Conservation (phyloP, 148 eudicot genomes). For the Fallopia convolvulus region DNA sequence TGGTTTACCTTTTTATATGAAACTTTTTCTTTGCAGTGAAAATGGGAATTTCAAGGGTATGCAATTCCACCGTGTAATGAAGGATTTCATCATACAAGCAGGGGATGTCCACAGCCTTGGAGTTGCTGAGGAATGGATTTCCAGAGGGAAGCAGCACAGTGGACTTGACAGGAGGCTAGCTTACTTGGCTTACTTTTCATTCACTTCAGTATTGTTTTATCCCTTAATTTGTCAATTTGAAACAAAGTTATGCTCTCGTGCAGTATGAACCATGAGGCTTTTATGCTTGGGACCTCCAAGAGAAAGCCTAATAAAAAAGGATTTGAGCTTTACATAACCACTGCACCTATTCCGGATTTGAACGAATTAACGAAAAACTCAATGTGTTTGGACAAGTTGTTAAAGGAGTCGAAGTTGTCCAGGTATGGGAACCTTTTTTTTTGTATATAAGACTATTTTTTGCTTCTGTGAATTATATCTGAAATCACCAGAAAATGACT, state of each 20-base stretch:
- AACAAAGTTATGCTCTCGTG: slow-evolving; percentile 1
- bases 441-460: background rate
- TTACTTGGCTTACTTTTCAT: background rate
- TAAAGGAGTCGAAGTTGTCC: slow-evolving; percentile 91
- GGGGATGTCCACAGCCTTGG: slow-evolving; percentile 59
- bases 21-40: slow-evolving; percentile 46
- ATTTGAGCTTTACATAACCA: slow-evolving; percentile 78
- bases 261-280: slow-evolving; percentile 94
- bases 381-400: slow-evolving; percentile 82
- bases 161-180: slow-evolving; percentile 75
- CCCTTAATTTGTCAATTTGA: background rate
- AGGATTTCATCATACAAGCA: slow-evolving; percentile 87
- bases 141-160: slow-evolving; percentile 65
- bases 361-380: slow-evolving; percentile 76
- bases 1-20: background rate
- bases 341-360: slow-evolving; percentile 89
- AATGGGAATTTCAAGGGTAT: slow-evolving; percentile 85
- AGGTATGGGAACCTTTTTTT: slow-evolving; percentile 35
- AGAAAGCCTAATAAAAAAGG: slow-evolving; percentile 43
- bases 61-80: slow-evolving; percentile 82
- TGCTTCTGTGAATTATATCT: background rate
- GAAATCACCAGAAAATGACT: background rate
- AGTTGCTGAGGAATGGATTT: slow-evolving; percentile 74
- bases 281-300: slow-evolving; percentile 94
- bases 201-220: background rate